Conservation (phyloP, 139 green algal species). For the Choricystis sp. region DNA sequence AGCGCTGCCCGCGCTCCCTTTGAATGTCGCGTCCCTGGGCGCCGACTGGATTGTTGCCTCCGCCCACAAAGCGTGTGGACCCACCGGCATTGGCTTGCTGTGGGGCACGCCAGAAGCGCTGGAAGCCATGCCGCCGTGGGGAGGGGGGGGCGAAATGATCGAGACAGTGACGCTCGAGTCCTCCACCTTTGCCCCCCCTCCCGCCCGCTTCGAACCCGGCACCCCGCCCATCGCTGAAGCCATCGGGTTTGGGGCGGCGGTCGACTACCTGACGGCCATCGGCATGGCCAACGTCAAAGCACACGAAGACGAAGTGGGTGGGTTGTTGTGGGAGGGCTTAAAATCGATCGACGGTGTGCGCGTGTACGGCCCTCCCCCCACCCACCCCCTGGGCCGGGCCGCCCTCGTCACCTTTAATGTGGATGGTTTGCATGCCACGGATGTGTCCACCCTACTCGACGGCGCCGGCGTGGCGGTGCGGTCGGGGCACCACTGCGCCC, state of each 20-base stretch:
- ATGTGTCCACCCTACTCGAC: constrained; percentile 88
- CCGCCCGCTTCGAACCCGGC: constrained; percentile 87
- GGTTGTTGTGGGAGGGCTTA: constrained; percentile 28
- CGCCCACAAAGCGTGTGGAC: constrained; percentile 93
- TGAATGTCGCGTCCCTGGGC: constrained; percentile 76
- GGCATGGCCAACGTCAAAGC: constrained; percentile 61
- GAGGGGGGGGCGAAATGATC: constrained; percentile 98
- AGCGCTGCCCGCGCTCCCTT: constrained; percentile 83
- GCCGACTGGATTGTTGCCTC: constrained; percentile 89
- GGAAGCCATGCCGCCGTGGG: constrained; percentile 82
- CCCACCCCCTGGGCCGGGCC: constrained; percentile 30
- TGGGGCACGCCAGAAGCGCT: constrained; percentile 81
- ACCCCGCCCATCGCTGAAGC: constrained; percentile 83
- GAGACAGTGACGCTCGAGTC: constrained; percentile 78
- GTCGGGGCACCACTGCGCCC: constrained; percentile 93
- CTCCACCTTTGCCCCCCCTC: constrained; percentile 82
- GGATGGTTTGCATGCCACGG: constrained; percentile 82
- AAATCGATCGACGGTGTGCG: constrained; percentile 37
- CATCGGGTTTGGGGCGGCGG: constrained; percentile 53
- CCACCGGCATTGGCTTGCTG: constrained; percentile 94
- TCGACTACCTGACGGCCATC: constrained; percentile 51
- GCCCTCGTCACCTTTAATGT: constrained; percentile 91
- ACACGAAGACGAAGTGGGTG: constrained; percentile 64
- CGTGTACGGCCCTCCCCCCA: constrained; percentile 73
- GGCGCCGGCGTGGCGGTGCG: constrained; percentile 70